Evolutionary conservation across 2,329 filamentous ascomycete species (phyloP), one percentile per base, ranked within the genome.

Genomic region (Ascochyta rabiei): DNA sequence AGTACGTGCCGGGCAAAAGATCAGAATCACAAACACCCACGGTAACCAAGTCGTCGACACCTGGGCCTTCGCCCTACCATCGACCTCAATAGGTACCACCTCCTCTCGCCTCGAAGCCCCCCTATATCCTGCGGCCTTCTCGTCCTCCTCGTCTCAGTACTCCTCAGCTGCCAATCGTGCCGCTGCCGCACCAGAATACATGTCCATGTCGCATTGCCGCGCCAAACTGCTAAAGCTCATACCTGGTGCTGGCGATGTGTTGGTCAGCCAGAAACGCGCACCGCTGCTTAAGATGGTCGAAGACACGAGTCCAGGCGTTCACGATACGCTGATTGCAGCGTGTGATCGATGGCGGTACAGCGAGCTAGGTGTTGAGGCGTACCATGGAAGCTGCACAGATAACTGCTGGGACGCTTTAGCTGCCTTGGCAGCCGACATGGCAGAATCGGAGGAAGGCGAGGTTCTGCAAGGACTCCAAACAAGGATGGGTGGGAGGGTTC

Each of bases 41-140:
- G 80, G 80, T 46, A 78, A 79, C 46, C 80, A 82, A 66, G 80
- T 82, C 18, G 70, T 82, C 35, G 80, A 82, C 60, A 80, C 80
- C 40, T 82, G 78, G 78, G 77, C 77, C 3, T 77, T 81, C 55
- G 74, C 76, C 10, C 66, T 77, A 0, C 67, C 70, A 5, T 52
- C 62, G 1, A 33, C 21, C 24, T 51, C 68, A n/a, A 43, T 51
- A 15, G 46, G 46, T 10, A 66, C 60, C 16, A 19, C 57, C 15
- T 64, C 63, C n/a, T 58, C 64, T n/a, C 65, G 61, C 34, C 31
- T 66, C 51, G 59, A 63, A 52, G 70, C 69, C 4, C 57, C 69
- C 3, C 53, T 73, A 33, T 72, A 65, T 35, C 70, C 70, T 23
- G 68, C 64, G 48, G 61, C 64, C 2, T 69, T 61, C 13, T 33